Evolutionary conservation across 768 basidiomycete species (phyloP), one percentile per base, ranked within the genome.

Genomic region (Tulasnella calospora): DNA sequence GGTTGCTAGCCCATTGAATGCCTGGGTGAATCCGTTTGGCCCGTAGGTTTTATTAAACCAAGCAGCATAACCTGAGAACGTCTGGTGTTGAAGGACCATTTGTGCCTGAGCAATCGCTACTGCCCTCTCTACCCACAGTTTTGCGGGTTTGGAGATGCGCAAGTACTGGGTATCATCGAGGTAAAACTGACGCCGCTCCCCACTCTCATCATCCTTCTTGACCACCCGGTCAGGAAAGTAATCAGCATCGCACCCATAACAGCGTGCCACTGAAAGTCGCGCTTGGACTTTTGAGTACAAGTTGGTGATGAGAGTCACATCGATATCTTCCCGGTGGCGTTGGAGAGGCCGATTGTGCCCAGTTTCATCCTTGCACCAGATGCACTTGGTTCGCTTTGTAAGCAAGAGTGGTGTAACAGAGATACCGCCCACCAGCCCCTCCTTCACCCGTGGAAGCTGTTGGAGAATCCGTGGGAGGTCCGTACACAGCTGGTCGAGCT

Each of bases 51-150:
- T 79, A 70, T 84, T 84, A 17, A 84, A 35, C 79, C 80, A 83
- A 0, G 81, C 78, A 6, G 84, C 80, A 78, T 83, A 84, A 74
- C 83, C 83, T 0, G 83, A 82, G 82, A 83, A 84, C 19, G 81
- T 77, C 38, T 82, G 82, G 70, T 83, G 83, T 0, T 81, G 73
- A 15, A 81, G 73, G 35, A 83, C 35, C 12, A 83, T 82, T 12
- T 79, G 77, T 76, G 83, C 83, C 72, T 84, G 83, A 0, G 80
- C 79, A 21, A 80, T 0, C 0, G 82, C 84, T 57, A 84, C 76
- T 33, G 47, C 79, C 21, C 81, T 47, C 57, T 84, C 81, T 8
- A 82, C 80, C 83, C 82, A 84, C 7, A 84, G 51, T 0, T 38
- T 40, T 36, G 82, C 84, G 71, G 72, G 40, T 74, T 83, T 82